Base-by-base conservation (phyloP, 257 asterid genomes). In the Solanum ahanhuiri region DNA sequence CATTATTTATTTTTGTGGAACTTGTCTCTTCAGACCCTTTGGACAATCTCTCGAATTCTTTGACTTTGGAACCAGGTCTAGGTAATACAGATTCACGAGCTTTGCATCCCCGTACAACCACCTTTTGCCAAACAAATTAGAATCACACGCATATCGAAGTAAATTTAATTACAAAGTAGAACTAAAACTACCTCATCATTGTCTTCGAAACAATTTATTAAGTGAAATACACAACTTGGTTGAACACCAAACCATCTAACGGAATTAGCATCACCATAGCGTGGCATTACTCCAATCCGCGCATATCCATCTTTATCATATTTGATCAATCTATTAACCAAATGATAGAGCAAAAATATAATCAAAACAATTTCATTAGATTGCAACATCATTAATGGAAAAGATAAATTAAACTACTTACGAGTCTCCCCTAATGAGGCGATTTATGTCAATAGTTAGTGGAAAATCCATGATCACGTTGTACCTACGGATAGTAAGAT, bases 281-380 rank as follows among this genome's bases (percentile, higher is more conserved):
- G 96, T 77, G 97, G 98, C 98, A 95, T 93, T 81, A 95, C 83
- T 66, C 98, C 96, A 3, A 95, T 92, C 88, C 95, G 91, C 0
- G 97, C 96, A 82, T 89, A 91, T 69, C 87, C 92, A 67, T 89
- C 85, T 33, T 87, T 89, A 7, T 92, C 87, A 83, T 90, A 92
- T 84, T 89, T 93, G 18, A 95, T 87, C 17, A 95, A 87, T 83
- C 98, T 93, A 51, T 18, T 7, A 63, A 83, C 30, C 48, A 83
- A 41, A 83, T 11, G 22, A 57, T 2, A 33, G 17, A 83, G 39
- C 64, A 79, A 33, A 45, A 1, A 9, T 43, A 79, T 43, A 83
- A 58, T 33, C 23, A 34, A 83, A 43, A 79, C 9, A 7, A 79
- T 45, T 79, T 45, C 64, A 79, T 15, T 25, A 25, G 37, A 25